Evolutionary conservation across 768 basidiomycete genomes (phyloP).

Genomic region (Obba rivulosa): DNA sequence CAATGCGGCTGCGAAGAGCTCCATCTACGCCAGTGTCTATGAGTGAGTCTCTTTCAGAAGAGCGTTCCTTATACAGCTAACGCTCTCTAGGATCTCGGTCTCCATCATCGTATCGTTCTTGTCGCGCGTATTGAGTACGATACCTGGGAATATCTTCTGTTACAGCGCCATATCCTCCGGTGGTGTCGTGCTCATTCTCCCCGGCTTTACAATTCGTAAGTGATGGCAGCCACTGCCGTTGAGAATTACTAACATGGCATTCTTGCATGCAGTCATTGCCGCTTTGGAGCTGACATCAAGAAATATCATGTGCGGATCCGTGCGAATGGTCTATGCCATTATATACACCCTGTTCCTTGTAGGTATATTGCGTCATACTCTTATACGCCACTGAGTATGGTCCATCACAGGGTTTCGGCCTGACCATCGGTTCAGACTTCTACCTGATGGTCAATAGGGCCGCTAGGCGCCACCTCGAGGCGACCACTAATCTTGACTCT

Average conservation of each 20-base stretch:
- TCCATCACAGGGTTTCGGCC: conserved; percentile 64
- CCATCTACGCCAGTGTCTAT: conserved; percentile 93
- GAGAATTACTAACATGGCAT: background rate
- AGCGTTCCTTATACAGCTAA: background rate
- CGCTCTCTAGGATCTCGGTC: conserved; percentile 61
- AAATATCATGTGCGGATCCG: conserved; percentile 77
- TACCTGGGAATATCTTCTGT: conserved; percentile 74
- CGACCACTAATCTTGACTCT: conserved; percentile 23
- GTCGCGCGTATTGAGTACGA: conserved; percentile 71
- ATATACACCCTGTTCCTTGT: conserved; percentile 83
- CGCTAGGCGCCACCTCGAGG: conserved; percentile 36
- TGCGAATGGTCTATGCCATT: conserved; percentile 79
- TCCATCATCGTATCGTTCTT: conserved; percentile 82
- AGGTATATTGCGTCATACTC: conserved; percentile 9
- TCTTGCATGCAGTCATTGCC: conserved; percentile 50
- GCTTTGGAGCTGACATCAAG: conserved; percentile 77
- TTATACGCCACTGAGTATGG: background rate
- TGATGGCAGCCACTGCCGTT: conserved; percentile 3
- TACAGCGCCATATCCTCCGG: conserved; percentile 88
- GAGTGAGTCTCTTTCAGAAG: conserved; percentile 54
- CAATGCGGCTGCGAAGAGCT: conserved; percentile 77
- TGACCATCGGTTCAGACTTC: conserved; percentile 80
- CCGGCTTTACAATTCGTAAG: conserved; percentile 80
- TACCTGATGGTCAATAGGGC: conserved; percentile 65
- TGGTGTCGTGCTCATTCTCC: conserved; percentile 86